Evolutionary conservation across 2,329 filamentous ascomycete species (phyloP).

Genomic region (Monilinia laxa): DNA sequence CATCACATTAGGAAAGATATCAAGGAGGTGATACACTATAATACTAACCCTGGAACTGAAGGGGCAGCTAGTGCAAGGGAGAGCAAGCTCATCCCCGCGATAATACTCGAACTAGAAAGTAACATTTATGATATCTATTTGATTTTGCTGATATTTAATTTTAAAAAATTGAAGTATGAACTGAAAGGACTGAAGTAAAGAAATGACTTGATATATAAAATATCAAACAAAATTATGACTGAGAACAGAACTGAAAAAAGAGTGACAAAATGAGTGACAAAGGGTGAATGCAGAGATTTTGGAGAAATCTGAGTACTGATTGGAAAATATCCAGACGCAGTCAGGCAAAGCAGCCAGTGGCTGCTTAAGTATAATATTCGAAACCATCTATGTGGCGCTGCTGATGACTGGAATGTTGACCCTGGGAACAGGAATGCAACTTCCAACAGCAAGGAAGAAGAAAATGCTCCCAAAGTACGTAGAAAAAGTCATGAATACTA

Average conservation of each 20-base stretch:
- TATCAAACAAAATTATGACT: background rate
- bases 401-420: constrained; percentile 15
- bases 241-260: constrained; percentile 1
- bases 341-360: constrained; percentile 4
- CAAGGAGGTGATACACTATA: too few species aligned
- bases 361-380: constrained; percentile 15
- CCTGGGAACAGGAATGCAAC: constrained; percentile 1
- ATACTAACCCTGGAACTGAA: constrained; percentile 16
- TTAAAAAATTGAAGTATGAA: background rate
- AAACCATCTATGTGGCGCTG: constrained; percentile 4
- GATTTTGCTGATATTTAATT: background rate
- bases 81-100: constrained; percentile 22
- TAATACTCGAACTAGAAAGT: constrained; percentile 12
- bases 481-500: background rate
- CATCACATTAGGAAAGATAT: background rate
- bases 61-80: constrained; percentile 20
- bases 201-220: constrained; percentile 13
- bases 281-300: constrained; percentile 5
- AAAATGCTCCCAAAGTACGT: constrained; percentile 4
- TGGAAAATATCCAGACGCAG: background rate
- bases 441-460: background rate
- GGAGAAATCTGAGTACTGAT: background rate
- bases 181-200: constrained; percentile 4
- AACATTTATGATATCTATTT: constrained; percentile 8
- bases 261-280: constrained; percentile 2